Evolutionary conservation across 202 grass and related monocot genomes (phyloP), one percentile per base, ranked within the genome.

Genomic region (Zoysia matrella): DNA sequence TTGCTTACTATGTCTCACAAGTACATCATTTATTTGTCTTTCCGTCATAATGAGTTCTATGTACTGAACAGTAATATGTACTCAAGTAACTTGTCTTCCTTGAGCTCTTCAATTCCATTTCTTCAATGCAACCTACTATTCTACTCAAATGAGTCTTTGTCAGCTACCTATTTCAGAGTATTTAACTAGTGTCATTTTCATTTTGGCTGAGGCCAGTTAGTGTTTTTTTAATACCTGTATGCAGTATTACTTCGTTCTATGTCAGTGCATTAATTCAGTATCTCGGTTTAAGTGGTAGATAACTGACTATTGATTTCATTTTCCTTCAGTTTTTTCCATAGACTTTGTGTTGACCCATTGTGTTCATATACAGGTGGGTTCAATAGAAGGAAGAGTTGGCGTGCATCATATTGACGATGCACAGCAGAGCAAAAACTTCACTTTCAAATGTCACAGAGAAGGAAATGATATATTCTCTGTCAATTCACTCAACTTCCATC

Each of bases 331-430:
- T 36, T 36, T 36, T 16, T 58, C 15, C 15, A 61, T 52, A 75
- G 44, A 47, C 11, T 79, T 71, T 48, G 49, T 71, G 52, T 55
- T 86, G 52, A 81, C 47, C 16, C 6, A 49, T 81, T 82, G 10
- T 58, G 60, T 71, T 67, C 53, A 55, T 67, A 85, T 86, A 48
- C 84, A 97, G 94, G 88, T 94, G 13, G 94, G 91, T 39, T 97
- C 94, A n/a, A 97, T 97, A 76, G 89, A 97, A 36, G 30, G 30
- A 36, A 36, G 30, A 36, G 30, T 36, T 36, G 30, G 30, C 30
- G 30, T 36, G 30, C 30, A 36, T 36, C 30, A 36, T 36, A 36
- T 36, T 36, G 30, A 36, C 30, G 30, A 36, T 36, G 30, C 30
- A 36, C 30, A 36, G 30, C 30, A 36, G 30, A 36, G 30, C 30